These are phyloP conservation scores for Hypomontagnella monticulosa DNA, from an alignment of 495 filamentous ascomycete genomes.

Conservation along the genomic window DNA sequence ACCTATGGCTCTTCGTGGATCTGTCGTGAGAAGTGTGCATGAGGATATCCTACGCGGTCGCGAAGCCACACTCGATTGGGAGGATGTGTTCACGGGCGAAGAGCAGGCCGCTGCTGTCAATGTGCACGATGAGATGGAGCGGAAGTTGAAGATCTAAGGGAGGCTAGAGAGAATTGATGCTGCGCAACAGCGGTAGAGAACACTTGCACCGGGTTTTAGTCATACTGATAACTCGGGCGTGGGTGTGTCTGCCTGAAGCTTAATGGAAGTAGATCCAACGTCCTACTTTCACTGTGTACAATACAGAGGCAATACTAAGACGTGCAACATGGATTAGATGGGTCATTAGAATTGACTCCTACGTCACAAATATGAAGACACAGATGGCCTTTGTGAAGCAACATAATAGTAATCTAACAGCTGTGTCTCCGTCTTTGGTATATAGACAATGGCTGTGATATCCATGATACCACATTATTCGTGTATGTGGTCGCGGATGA, in stretches of 20 bases:
- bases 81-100: constrained; percentile 75
- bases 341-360: neutral
- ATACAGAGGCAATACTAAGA: too few relatives aligned
- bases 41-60: constrained; percentile 63
- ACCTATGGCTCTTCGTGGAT: constrained; percentile 56
- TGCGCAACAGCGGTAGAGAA: neutral
- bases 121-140: constrained; percentile 95
- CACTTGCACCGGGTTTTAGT: neutral
- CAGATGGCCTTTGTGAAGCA: neutral
- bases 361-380: neutral
- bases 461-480: constrained; percentile 30
- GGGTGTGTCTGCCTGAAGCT: neutral
- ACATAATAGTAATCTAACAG: constrained; percentile 15
- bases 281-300: too few relatives aligned
- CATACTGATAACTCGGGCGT: neutral
- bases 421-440: constrained; percentile 2
- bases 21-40: constrained; percentile 24
- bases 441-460: constrained; percentile 30
- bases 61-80: constrained; percentile 36
- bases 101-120: constrained; percentile 71
- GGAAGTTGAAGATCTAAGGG: constrained; percentile 68
- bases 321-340: constrained; percentile 12
- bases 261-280: neutral
- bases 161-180: neutral
- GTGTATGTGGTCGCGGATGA: constrained; percentile 11